phyloP scores from a whole-genome alignment of 108 stramenopile species.

The Stephanodiscus triporus region DNA sequence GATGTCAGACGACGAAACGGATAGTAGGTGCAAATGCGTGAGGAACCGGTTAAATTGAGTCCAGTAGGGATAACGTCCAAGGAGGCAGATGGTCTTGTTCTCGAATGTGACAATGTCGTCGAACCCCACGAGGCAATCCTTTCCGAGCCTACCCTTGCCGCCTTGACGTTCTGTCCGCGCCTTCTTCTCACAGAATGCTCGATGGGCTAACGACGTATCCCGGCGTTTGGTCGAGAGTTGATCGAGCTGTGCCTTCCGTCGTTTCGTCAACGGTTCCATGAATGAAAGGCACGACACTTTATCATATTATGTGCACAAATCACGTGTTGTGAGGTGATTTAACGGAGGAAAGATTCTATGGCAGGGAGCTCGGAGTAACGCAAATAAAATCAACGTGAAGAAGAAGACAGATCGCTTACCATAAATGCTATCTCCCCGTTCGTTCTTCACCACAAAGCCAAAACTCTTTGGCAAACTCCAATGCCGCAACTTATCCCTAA shows the following conservation, averaged over 20 bases:
- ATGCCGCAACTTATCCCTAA: conserved; percentile 69
- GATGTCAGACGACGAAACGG: conserved; percentile 73
- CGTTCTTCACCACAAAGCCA: conserved; percentile 92
- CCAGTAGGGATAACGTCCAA: conserved; percentile 86
- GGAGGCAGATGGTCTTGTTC: conserved; percentile 85
- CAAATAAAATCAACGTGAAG: too few species aligned
- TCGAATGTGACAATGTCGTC: conserved; percentile 85
- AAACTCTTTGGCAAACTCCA: conserved; percentile 73
- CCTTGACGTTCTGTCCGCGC: conserved; percentile 12
- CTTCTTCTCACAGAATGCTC: conserved; percentile 55
- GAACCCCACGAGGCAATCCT: conserved; percentile 61
- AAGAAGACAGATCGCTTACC: conserved; percentile 28
- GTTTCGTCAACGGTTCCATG: conserved; percentile 74
- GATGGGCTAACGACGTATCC: conserved; percentile 70
- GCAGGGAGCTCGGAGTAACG: too few species aligned
- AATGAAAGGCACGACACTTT: conserved; percentile 85
- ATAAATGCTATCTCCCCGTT: conserved; percentile 79
- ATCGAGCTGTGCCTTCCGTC: conserved; percentile 59
- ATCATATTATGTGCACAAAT: neutral
- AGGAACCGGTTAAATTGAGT: conserved; percentile 85
- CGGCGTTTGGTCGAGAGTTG: conserved; percentile 59
- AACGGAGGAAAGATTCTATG: too few species aligned
- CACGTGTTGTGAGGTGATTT: too few species aligned
- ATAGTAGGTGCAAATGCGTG: conserved; percentile 77
- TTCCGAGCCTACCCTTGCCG: conserved; percentile 20